Percentiles rank a stretch among this genome's conserved stretches.
Conservation (phyloP, 2,329 filamentous ascomycete genomes). For the Ophiocordyceps polyrhachis-furcata region DNA sequence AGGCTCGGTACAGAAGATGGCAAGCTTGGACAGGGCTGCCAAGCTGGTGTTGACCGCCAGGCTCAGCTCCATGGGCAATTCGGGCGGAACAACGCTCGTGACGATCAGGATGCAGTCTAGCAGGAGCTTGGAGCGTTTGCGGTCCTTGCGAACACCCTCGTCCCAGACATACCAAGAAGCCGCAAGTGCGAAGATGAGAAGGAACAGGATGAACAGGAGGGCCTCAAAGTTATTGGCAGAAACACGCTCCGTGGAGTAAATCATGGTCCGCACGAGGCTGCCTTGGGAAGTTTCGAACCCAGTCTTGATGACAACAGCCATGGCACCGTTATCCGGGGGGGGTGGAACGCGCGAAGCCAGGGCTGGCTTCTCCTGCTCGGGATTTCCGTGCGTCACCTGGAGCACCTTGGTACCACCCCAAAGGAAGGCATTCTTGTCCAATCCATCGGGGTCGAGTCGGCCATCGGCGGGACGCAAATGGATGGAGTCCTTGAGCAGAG, state of each 20-base stretch:
- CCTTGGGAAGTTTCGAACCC: constrained; percentile 98
- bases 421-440: constrained; percentile 93
- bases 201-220: constrained; percentile 91
- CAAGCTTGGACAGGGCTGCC: constrained; percentile 81
- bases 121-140: constrained; percentile 92
- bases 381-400: constrained; percentile 76
- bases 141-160: constrained; percentile 82
- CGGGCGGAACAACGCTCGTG: constrained; percentile 94
- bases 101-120: constrained; percentile 95
- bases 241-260: constrained; percentile 95
- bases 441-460: constrained; percentile 63
- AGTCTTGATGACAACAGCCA: constrained; percentile 91
- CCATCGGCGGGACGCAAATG: constrained; percentile 75
- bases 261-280: constrained; percentile 96
- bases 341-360: constrained; percentile 57
- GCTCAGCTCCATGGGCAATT: constrained; percentile 94
- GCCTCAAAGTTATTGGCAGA: constrained; percentile 97
- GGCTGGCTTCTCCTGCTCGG: constrained; percentile 53
- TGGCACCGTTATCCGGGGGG: constrained; percentile 84
- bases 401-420: constrained; percentile 96
- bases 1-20: constrained; percentile 97
- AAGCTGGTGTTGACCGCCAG: constrained; percentile 95
- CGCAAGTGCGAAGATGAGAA: constrained; percentile 87
- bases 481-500: constrained; percentile 87
- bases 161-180: constrained; percentile 99